Conservation (phyloP, 2,329 filamentous ascomycete species). For the Fusarium pseudocircinatum region DNA sequence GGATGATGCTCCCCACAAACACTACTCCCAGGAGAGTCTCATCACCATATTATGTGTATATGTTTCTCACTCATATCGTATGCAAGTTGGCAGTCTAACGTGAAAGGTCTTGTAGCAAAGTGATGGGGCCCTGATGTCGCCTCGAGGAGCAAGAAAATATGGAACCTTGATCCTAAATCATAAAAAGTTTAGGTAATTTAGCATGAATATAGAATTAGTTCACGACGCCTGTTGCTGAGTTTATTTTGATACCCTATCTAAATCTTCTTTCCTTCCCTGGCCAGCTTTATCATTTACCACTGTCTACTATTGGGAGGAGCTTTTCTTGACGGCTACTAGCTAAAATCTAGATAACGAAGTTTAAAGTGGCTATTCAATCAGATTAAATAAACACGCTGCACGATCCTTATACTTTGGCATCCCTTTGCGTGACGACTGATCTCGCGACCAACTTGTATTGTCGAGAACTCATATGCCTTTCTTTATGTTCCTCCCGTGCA, state of each 20-base stretch:
- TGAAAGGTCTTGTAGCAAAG: no score
- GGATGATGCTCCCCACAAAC: neutral
- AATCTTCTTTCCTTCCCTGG: no score
- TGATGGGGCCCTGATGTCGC: no score
- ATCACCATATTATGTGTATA: no score
- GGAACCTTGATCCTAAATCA: neutral
- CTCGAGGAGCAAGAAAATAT: neutral
- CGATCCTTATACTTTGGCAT: neutral
- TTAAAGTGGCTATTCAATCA: neutral
- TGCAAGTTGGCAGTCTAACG: no score
- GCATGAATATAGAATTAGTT: neutral
- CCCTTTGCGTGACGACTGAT: neutral
- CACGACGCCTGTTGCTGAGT: neutral
- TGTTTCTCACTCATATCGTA: no score
- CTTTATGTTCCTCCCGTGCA: no score
- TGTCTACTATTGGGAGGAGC: neutral
- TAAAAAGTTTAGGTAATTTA: neutral
- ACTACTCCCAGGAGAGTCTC: neutral
- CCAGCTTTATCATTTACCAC: neutral
- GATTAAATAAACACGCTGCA: neutral
- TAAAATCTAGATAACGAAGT: rapidly evolving
- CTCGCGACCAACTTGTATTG: neutral
- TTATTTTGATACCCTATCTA: no score
- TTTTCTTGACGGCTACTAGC: neutral
- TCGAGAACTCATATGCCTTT: no score